phyloP scores from a whole-genome alignment of 371 early-diverging fungal species.

The Chytridium lagenaria region DNA sequence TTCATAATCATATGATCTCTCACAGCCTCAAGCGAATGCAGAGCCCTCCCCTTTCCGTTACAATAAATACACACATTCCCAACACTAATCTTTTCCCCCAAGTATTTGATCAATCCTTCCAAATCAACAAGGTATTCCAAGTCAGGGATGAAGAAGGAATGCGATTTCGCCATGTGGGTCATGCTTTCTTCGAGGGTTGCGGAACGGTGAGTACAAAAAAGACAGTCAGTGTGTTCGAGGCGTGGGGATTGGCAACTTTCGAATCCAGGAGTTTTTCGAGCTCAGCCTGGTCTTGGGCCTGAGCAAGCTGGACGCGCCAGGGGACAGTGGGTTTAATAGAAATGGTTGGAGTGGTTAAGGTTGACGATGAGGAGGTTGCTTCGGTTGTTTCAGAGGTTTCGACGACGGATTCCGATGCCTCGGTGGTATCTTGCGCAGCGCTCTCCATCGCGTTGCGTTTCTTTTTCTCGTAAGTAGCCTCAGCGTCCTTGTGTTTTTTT shows the following conservation, averaged over 20 bases:
- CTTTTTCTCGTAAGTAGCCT: conserved; percentile 48
- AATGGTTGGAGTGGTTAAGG: not conserved
- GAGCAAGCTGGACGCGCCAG: conserved; percentile 44
- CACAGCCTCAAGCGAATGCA: conserved; percentile 88
- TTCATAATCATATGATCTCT: conserved; percentile 93
- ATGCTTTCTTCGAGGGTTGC: conserved; percentile 64
- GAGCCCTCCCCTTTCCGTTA: conserved; percentile 86
- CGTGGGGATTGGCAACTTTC: conserved; percentile 55
- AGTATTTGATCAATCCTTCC: conserved; percentile 84
- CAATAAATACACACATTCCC: conserved; percentile 95
- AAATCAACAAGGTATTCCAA: conserved; percentile 89
- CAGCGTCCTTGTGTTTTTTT: conserved; percentile 90
- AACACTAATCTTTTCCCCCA: conserved; percentile 92
- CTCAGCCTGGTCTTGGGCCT: conserved; percentile 51
- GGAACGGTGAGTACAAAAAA: conserved; percentile 48
- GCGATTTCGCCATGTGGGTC: conserved; percentile 87
- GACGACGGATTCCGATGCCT: conserved; percentile 5
- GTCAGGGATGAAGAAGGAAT: conserved; percentile 96
- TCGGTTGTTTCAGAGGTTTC: too few species aligned
- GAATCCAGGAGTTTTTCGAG: conserved; percentile 54
- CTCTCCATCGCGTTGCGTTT: conserved; percentile 15
- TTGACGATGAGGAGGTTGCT: conserved; percentile 19
- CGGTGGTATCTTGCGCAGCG: conserved; percentile 1
- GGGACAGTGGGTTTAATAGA: not conserved
- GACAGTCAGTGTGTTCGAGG: conserved; percentile 57